Evolutionary conservation across 331 rosid genomes (phyloP), one percentile per base, ranked within the genome.

Genomic region (Stylosanthes scabra): DNA sequence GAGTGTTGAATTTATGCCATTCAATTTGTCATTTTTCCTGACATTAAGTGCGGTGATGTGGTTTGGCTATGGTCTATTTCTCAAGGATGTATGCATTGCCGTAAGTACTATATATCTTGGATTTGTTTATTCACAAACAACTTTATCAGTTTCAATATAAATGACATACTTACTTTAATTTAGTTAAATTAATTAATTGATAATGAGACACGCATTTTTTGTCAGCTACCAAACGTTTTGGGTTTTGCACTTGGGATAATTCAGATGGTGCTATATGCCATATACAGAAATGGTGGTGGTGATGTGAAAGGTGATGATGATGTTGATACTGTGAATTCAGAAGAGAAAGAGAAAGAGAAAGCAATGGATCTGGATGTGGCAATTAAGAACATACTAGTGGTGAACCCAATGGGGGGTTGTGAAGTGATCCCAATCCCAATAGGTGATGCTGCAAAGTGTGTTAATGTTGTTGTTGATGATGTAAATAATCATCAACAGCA

Each of bases 1-100:
- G 59, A 94, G 98, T 57, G 90, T 86, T 1, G 83, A 91, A 44
- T 94, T 75, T 54, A 91, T 94, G 98, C 95, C 98, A 13, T 82
- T 91, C 70, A n/a, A n/a, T 34, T 68, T 94, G 20, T 91, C 98
- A 9, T 84, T 85, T 72, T 89, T 74, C 84, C 95, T 91, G 7
- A 91, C 97, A 27, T 13, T 94, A 65, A 94, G 96, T 67, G 95
- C 93, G 29, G 14, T 89, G 2, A 71, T 80, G 83, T 94, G 97
- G 98, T 88, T 94, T 29, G 79, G 66, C 1, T 91, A 94, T 42
- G 98, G 98, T 46, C 25, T 82, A 5, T 52, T 80, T 52, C 80
- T 79, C 14, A 76, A 75, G 70, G 96, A 93, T 75, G 71, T 75
- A 0, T 85, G 88, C 63, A 40, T 91, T 56, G 93, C 88, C 13